Evolutionary conservation across 2,329 filamentous ascomycete species (phyloP).

Genomic region (Xylariales sp.): DNA sequence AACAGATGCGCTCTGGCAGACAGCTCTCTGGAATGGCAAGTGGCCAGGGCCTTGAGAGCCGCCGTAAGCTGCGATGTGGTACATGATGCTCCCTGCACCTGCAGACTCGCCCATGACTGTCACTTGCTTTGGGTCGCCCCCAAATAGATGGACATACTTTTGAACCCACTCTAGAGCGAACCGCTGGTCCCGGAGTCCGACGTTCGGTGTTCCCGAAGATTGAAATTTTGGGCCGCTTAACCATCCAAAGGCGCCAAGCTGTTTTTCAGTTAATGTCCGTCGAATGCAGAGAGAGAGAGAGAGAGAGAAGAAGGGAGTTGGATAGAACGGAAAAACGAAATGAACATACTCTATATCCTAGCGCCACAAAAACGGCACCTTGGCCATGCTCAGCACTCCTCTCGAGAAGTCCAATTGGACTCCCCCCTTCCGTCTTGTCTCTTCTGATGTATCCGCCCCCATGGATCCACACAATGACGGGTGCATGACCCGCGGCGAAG

Average conservation of each 20-base stretch:
- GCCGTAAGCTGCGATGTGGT: conserved; percentile 4
- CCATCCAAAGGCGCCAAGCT: conserved; percentile 6
- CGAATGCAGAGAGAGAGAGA: not conserved
- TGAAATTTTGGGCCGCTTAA: conserved; percentile 1
- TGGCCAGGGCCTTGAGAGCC: not conserved
- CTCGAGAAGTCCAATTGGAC: conserved; percentile 1
- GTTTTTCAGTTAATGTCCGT: not conserved
- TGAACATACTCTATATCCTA: conserved; percentile 1
- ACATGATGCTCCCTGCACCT: conserved; percentile 16
- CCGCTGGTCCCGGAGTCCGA: conserved; percentile 42
- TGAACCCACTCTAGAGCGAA: conserved; percentile 39
- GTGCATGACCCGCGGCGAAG: not conserved
- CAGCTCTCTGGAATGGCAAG: too few relatives aligned
- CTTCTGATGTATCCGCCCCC: not conserved
- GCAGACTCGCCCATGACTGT: conserved; percentile 37
- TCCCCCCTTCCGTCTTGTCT: not conserved
- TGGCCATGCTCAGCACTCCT: conserved; percentile 1
- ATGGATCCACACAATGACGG: conserved; percentile 6
- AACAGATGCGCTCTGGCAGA: too few relatives aligned
- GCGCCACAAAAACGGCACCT: not conserved
- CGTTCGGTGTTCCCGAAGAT: not conserved
- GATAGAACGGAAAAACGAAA: too few relatives aligned
- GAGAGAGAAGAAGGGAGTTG: too few relatives aligned
- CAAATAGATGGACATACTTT: conserved; percentile 30
- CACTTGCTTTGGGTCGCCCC: conserved; percentile 21